phyloP scores from a whole-genome alignment of 768 basidiomycete species.

The Agrocybe chaxingu region DNA sequence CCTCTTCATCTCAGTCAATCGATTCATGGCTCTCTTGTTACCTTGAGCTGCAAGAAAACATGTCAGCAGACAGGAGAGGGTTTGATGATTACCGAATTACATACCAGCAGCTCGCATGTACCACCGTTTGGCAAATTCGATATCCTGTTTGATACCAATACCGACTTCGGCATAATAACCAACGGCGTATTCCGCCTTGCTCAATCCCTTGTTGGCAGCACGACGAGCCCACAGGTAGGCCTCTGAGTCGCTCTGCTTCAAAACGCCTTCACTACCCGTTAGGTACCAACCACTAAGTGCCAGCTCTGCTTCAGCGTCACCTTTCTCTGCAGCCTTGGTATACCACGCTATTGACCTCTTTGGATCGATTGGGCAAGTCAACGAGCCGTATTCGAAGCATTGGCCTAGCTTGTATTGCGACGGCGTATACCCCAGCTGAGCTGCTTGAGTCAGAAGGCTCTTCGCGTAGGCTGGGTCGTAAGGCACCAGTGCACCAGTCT shows the following conservation, averaged over 20 bases:
- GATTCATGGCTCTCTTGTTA: constrained; percentile 96
- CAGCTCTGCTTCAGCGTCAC: constrained; percentile 91
- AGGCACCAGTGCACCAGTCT: constrained; percentile 62
- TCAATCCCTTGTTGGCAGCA: constrained; percentile 93
- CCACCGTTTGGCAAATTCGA: constrained; percentile 96
- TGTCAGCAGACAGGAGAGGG: constrained; percentile 1
- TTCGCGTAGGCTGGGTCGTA: constrained; percentile 82
- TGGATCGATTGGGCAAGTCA: constrained; percentile 92
- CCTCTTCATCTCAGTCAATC: constrained; percentile 93
- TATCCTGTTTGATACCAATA: constrained; percentile 94
- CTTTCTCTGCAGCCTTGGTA: constrained; percentile 96
- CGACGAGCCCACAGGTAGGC: constrained; percentile 98
- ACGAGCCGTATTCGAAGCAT: constrained; percentile 88
- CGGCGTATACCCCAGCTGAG: constrained; percentile 88
- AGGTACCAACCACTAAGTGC: constrained; percentile 98
- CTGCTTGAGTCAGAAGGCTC: constrained; percentile 85
- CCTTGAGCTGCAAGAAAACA: constrained; percentile 68
- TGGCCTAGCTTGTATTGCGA: constrained; percentile 95
- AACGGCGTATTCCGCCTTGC: constrained; percentile 98
- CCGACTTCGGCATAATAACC: constrained; percentile 98
- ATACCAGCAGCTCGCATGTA: constrained; percentile 98
- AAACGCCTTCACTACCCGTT: constrained; percentile 89
- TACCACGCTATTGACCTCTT: constrained; percentile 97
- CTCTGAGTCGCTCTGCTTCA: constrained; percentile 97
- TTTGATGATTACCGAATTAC: constrained; percentile 23